Conservation (phyloP, 345 rosid genomes). For the Citrus sp. region DNA sequence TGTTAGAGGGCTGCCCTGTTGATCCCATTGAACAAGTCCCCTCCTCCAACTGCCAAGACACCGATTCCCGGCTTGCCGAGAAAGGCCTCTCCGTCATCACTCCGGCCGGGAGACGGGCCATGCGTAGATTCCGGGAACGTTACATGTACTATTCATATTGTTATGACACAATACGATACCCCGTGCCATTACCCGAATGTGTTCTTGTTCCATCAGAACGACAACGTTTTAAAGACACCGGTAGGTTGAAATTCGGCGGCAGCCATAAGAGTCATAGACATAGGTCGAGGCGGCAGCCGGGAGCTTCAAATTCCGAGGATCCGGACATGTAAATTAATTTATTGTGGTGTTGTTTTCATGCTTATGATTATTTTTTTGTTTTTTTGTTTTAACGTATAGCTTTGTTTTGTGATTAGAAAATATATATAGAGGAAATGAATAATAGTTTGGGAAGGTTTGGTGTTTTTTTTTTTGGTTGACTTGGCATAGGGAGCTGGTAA, state of each 20-base stretch:
- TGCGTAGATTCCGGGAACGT: conserved; percentile 69
- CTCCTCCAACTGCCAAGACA: conserved; percentile 27
- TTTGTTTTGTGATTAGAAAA: background rate
- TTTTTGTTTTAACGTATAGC: background rate
- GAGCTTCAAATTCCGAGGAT: conserved; percentile 7
- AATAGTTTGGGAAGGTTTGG: background rate
- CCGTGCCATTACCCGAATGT: conserved; percentile 58
- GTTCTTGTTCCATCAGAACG: conserved; percentile 49
- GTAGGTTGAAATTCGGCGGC: conserved; percentile 75
- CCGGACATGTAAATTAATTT: background rate
- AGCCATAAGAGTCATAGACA: conserved; percentile 39
- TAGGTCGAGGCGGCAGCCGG: conserved; percentile 22
- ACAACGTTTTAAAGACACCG: conserved; percentile 54
- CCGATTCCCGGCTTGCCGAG: conserved; percentile 27
- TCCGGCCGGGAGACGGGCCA: conserved; percentile 34
- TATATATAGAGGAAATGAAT: too few species aligned
- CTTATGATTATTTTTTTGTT: background rate
- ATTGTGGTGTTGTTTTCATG: background rate
- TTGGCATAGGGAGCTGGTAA: background rate
- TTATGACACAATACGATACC: conserved; percentile 61
- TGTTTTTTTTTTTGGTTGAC: background rate
- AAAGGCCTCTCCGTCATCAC: conserved; percentile 47
- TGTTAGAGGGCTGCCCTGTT: conserved; percentile 64
- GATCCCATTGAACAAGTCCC: conserved; percentile 60
- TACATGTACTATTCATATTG: conserved; percentile 92